These are phyloP conservation scores for Fusarium pseudograminearum DNA, from an alignment of 2,329 filamentous ascomycete genomes.

Conservation along the genomic window DNA sequence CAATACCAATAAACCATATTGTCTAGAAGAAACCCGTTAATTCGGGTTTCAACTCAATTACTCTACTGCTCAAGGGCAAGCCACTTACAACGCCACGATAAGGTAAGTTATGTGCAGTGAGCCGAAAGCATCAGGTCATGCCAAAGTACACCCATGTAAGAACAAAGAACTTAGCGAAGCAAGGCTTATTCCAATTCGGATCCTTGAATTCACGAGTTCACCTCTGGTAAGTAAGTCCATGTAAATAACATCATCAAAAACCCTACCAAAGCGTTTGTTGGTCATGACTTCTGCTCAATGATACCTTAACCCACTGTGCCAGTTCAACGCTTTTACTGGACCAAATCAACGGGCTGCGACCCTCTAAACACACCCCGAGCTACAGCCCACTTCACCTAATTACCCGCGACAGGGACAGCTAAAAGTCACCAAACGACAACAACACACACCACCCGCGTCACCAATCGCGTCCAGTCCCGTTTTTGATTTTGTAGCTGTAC, in stretches of 20 bases:
- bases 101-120: neutral
- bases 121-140: neutral
- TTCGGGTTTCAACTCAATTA: neutral
- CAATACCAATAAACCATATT: neutral
- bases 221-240: neutral
- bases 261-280: neutral
- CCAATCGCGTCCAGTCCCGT: slow-evolving; percentile 41
- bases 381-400: slow-evolving; percentile 26
- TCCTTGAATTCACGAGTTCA: neutral
- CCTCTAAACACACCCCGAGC: slow-evolving; percentile 38
- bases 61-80: neutral
- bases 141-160: neutral
- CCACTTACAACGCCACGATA: neutral
- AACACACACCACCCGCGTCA: slow-evolving; percentile 41
- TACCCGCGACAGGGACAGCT: slow-evolving; percentile 26
- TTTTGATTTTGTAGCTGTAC: slow-evolving; percentile 25
- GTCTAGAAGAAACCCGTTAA: neutral
- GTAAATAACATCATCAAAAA: neutral
- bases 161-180: neutral
- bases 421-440: slow-evolving; percentile 38
- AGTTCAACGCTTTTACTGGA: slow-evolving; percentile 20
- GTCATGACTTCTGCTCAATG: neutral
- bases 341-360: slow-evolving; percentile 1
- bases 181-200: neutral
- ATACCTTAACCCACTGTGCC: slow-evolving; percentile 12